Conservation (phyloP, 2,329 filamentous ascomycete species). For the Penicillium fuscoglaucum region DNA sequence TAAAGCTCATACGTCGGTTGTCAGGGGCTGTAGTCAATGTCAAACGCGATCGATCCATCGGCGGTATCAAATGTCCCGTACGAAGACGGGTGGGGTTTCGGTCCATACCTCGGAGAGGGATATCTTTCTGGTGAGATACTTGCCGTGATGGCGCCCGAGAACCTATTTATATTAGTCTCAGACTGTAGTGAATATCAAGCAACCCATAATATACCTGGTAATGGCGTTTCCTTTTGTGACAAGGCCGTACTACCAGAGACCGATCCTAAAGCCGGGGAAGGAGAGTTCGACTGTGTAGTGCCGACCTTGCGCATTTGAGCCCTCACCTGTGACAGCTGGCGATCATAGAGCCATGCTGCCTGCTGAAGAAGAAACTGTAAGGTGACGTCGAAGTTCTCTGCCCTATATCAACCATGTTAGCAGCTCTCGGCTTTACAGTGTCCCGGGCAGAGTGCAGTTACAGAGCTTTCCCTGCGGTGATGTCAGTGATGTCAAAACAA, state of each 20-base stretch:
- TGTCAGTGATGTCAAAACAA: slow-evolving; percentile 21
- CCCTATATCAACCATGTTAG: slow-evolving; percentile 49
- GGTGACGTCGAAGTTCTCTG: slow-evolving; percentile 76
- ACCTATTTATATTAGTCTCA: slow-evolving; percentile 26
- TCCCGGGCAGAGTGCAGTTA: slow-evolving; percentile 41
- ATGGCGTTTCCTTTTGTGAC: slow-evolving; percentile 34
- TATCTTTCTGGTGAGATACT: slow-evolving; percentile 39
- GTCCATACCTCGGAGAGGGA: slow-evolving; percentile 30
- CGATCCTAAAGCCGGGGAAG: slow-evolving; percentile 47
- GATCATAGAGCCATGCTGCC: slow-evolving; percentile 89
- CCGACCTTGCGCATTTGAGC: slow-evolving; percentile 76
- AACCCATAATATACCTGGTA: slow-evolving; percentile 29
- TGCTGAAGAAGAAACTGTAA: slow-evolving; percentile 89
- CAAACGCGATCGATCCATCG: not conserved
- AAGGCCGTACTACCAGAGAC: slow-evolving; percentile 44
- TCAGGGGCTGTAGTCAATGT: slow-evolving; percentile 17
- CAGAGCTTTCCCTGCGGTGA: slow-evolving; percentile 69
- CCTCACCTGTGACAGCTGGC: slow-evolving; percentile 83
- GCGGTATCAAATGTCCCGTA: not conserved
- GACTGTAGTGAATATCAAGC: not conserved
- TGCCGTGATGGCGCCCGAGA: slow-evolving; percentile 43
- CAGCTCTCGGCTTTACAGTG: not conserved
- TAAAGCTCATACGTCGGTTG: slow-evolving; percentile 33
- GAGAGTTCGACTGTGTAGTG: slow-evolving; percentile 42
- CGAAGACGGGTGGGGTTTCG: not conserved